These are phyloP conservation scores for Citropsis articulata DNA, from an alignment of 345 rosid genomes.

Conservation along the genomic window DNA sequence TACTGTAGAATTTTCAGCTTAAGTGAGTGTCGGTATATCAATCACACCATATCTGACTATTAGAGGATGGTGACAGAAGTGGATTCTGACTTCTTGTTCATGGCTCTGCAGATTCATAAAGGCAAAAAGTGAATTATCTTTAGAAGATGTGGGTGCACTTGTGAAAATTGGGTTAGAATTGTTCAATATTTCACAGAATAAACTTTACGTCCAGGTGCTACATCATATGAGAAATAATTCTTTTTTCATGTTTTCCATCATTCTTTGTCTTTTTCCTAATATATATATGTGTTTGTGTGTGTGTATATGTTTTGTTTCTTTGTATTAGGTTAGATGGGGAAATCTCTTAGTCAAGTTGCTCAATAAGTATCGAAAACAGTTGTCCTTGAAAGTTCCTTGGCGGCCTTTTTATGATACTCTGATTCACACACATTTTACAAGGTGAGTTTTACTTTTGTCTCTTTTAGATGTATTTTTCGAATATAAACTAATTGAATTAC, in stretches of 20 bases:
- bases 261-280: slow-evolving; percentile 13
- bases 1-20: not conserved
- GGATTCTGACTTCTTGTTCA: slow-evolving; percentile 3
- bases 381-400: slow-evolving; percentile 78
- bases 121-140: slow-evolving; percentile 81
- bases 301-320: slow-evolving; percentile 1
- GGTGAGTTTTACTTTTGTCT: slow-evolving; percentile 37
- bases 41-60: not conserved
- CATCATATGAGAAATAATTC: slow-evolving; percentile 8
- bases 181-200: slow-evolving; percentile 64
- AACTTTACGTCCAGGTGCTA: slow-evolving; percentile 83
- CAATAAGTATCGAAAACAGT: slow-evolving; percentile 71
- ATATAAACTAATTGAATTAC: not conserved
- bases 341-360: slow-evolving; percentile 68
- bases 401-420: slow-evolving; percentile 89
- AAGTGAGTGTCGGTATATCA: not conserved
- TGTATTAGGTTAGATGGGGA: slow-evolving; percentile 94
- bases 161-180: slow-evolving; percentile 68
- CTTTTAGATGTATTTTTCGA: not conserved
- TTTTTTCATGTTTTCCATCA: slow-evolving; percentile 11
- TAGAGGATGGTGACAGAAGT: not conserved
- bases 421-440: slow-evolving; percentile 78
- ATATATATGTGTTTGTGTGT: not conserved
- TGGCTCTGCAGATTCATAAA: slow-evolving; percentile 62
- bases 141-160: slow-evolving; percentile 72